Evolutionary conservation across 306 rosid genomes (phyloP).

Genomic region (Morella rubra): DNA sequence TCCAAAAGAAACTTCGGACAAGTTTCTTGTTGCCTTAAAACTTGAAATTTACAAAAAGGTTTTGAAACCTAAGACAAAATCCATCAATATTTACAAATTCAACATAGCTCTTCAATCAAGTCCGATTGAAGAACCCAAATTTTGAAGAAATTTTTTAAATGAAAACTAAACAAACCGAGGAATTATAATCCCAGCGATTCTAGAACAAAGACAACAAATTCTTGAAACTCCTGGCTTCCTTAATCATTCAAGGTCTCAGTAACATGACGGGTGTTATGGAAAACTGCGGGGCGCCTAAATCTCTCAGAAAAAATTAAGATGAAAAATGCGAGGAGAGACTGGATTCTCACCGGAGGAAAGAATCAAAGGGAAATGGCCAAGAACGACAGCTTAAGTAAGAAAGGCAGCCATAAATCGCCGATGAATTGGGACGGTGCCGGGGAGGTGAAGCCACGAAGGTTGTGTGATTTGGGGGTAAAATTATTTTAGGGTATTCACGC

Average conservation of each 20-base stretch:
- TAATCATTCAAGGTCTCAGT: not conserved
- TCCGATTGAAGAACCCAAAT: slow-evolving; percentile 27
- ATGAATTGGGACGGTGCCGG: slow-evolving; percentile 26
- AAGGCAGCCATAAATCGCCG: slow-evolving; percentile 23
- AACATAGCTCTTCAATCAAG: slow-evolving; percentile 34
- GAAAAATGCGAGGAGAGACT: slow-evolving; percentile 31
- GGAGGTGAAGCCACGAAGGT: too few relatives aligned
- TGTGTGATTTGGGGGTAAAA: too few relatives aligned
- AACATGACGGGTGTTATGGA: not conserved
- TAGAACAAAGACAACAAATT: slow-evolving; percentile 18
- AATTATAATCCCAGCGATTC: slow-evolving; percentile 22
- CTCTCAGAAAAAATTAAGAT: slow-evolving; percentile 40
- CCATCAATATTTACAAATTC: slow-evolving; percentile 13
- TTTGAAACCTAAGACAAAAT: not conserved
- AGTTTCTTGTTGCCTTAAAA: not conserved
- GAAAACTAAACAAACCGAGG: not conserved
- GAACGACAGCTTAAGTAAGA: slow-evolving; percentile 40
- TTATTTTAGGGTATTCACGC: too few relatives aligned
- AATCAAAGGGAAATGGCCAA: slow-evolving; percentile 48
- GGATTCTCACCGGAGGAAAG: slow-evolving; percentile 74
- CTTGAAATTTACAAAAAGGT: not conserved
- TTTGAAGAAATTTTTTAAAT: not conserved
- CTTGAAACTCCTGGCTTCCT: not conserved
- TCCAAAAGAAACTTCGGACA: slow-evolving; percentile 24
- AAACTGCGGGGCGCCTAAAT: slow-evolving; percentile 7